Percentiles rank a stretch among this genome's conserved stretches.
These are phyloP conservation scores for Catunica adiposa DNA, from an alignment of 2,329 filamentous ascomycete species.

Conservation along the genomic window DNA sequence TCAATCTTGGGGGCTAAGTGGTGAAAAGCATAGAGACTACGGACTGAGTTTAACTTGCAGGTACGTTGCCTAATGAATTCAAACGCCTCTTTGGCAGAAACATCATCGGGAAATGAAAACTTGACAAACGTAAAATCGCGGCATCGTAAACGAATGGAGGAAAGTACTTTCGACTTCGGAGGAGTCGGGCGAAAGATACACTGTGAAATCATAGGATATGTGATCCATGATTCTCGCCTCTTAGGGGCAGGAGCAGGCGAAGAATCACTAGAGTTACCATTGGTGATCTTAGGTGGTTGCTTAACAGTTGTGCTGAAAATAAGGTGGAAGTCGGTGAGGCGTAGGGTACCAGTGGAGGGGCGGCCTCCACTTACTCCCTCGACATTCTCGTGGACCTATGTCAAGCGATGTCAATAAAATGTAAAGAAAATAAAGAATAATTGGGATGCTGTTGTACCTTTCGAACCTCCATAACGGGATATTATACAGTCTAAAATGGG, in stretches of 20 bases:
- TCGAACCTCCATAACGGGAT: conserved; percentile 10
- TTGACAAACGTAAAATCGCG: conserved; percentile 90
- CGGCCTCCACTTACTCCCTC: conserved; percentile 44
- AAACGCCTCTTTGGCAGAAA: conserved; percentile 65
- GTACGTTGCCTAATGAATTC: conserved; percentile 70
- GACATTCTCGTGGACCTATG: conserved; percentile 39
- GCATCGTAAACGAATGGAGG: conserved; percentile 73
- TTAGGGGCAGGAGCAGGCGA: conserved; percentile 19
- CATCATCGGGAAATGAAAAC: conserved; percentile 67
- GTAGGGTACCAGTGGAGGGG: conserved; percentile 38
- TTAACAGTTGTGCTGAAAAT: conserved; percentile 32
- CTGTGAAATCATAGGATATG: conserved; percentile 76
- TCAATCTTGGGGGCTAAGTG: conserved; percentile 64
- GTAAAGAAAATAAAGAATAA: neutral
- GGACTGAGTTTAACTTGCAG: conserved; percentile 65
- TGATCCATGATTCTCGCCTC: conserved; percentile 67
- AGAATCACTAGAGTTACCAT: conserved; percentile 15
- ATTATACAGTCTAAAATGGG: neutral
- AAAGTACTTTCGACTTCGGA: conserved; percentile 49
- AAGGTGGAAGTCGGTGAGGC: conserved; percentile 47
- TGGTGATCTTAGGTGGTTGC: conserved; percentile 19
- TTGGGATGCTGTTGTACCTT: conserved; percentile 9
- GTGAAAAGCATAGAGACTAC: conserved; percentile 80
- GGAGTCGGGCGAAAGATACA: conserved; percentile 65
- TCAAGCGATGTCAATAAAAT: neutral